These are phyloP conservation scores for Potentilla sterilis DNA, from an alignment of 306 rosid species.

Conservation along the genomic window DNA sequence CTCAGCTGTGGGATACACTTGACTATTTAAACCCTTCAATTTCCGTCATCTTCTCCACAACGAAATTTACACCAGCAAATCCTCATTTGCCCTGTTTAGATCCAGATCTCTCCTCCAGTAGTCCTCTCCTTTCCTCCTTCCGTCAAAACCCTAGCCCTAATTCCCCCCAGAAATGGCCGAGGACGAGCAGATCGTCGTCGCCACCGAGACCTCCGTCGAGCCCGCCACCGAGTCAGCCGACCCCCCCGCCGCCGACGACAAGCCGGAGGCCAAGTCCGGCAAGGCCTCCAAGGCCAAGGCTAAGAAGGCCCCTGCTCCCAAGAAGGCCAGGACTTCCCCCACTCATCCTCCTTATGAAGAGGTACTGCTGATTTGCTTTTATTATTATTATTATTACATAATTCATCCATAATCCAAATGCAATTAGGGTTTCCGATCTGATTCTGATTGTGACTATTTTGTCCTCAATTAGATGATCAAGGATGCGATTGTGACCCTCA, in stretches of 20 bases:
- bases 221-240: slow-evolving; percentile 27
- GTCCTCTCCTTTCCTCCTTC: not conserved
- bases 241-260: slow-evolving; percentile 39
- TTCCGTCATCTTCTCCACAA: slow-evolving; percentile 42
- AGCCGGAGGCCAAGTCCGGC: slow-evolving; percentile 28
- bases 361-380: slow-evolving; percentile 31
- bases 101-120: slow-evolving; percentile 15
- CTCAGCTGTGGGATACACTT: slow-evolving; percentile 35
- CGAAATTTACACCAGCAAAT: slow-evolving; percentile 32
- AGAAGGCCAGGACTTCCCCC: slow-evolving; percentile 39
- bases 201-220: not conserved
- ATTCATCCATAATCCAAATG: too few species aligned
- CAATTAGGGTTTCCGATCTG: not conserved
- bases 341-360: slow-evolving; percentile 76
- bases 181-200: slow-evolving; percentile 41
- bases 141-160: slow-evolving; percentile 14
- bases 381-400: too few species aligned
- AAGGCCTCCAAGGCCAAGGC: slow-evolving; percentile 50
- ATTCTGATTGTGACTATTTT: not conserved
- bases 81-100: slow-evolving; percentile 3
- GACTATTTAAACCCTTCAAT: slow-evolving; percentile 61
- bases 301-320: slow-evolving; percentile 44
- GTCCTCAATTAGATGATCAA: slow-evolving; percentile 55
- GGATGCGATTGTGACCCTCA: slow-evolving; percentile 66
- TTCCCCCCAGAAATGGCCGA: slow-evolving; percentile 40